A percentile compares a stretch with the other conserved stretches of the same genome.
Conservation (phyloP, 352 stramenopile species). For the Phytophthora pini region DNA sequence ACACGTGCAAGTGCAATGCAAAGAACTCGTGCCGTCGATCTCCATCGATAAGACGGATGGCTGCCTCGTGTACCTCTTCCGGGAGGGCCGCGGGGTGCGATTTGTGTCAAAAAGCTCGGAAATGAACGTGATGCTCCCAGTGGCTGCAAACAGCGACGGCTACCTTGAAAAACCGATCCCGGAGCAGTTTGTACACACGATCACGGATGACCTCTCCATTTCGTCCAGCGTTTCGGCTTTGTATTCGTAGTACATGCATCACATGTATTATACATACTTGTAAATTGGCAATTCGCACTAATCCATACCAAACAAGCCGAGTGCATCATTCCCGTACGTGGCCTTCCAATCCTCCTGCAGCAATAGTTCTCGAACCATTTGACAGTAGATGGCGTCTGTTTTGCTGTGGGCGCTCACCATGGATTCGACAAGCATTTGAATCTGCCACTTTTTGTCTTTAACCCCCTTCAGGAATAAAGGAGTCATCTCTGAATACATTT, state of each 20-base stretch:
- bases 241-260: conserved; percentile 78
- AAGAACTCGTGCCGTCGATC: conserved; percentile 94
- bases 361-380: conserved; percentile 42
- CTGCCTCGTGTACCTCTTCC: conserved; percentile 95
- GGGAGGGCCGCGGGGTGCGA: conserved; percentile 87
- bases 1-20: conserved; percentile 95
- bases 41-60: conserved; percentile 99
- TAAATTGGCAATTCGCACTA: too few relatives aligned
- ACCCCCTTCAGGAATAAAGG: conserved; percentile 40
- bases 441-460: conserved; percentile 35
- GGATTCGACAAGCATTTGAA: conserved; percentile 20
- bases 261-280: too few relatives aligned
- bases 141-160: conserved; percentile 80
- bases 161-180: conserved; percentile 96
- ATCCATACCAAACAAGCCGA: too few relatives aligned
- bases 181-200: conserved; percentile 97
- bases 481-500: conserved; percentile 53
- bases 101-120: conserved; percentile 97
- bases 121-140: conserved; percentile 96
- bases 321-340: neutral
- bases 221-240: conserved; percentile 95
- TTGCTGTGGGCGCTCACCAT: conserved; percentile 35
- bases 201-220: conserved; percentile 85
- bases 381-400: conserved; percentile 30
- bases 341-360: conserved; percentile 50